Evolutionary conservation across 2,329 filamentous ascomycete genomes (phyloP).

Genomic region (Fusarium transvaalense): DNA sequence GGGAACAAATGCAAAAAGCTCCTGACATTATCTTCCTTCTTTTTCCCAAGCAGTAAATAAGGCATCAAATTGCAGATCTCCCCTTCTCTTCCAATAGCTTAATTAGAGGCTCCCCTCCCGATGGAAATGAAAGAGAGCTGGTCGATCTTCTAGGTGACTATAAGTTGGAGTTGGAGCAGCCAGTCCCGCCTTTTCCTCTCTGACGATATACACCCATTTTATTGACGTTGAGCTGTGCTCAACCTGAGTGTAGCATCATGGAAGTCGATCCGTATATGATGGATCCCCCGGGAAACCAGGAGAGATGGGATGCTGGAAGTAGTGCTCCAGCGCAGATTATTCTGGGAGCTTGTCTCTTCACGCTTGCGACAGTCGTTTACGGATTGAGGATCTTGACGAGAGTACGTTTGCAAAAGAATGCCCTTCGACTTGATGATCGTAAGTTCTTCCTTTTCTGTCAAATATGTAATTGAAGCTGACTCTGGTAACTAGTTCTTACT

Average conservation of each 20-base stretch:
- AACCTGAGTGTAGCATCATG: slow-evolving; percentile 9
- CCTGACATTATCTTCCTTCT: slow-evolving; percentile 2
- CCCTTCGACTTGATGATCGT: slow-evolving; percentile 38
- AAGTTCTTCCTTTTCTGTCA: rapidly evolving
- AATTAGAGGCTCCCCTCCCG: not conserved
- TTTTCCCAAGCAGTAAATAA: not conserved
- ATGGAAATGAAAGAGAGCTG: too few relatives aligned
- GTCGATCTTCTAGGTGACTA: not conserved
- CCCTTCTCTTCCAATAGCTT: not conserved
- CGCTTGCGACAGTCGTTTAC: slow-evolving; percentile 32
- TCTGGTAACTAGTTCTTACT: slow-evolving; percentile 8
- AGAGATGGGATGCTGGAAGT: slow-evolving; percentile 34
- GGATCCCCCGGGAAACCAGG: slow-evolving; percentile 32
- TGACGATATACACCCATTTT: not conserved
- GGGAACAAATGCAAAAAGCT: slow-evolving; percentile 10
- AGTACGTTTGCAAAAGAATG: slow-evolving; percentile 28
- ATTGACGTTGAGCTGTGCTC: not conserved
- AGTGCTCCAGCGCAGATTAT: slow-evolving; percentile 26
- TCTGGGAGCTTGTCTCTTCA: slow-evolving; percentile 34
- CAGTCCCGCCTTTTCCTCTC: too few relatives aligned
- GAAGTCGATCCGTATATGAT: slow-evolving; percentile 35
- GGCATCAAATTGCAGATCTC: slow-evolving; percentile 29
- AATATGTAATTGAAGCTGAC: not conserved
- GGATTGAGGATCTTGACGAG: slow-evolving; percentile 30
- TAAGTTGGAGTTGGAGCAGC: not conserved